Conservation (phyloP, 1,284 basidiomycete species). For the Heliocybe sulcata region DNA sequence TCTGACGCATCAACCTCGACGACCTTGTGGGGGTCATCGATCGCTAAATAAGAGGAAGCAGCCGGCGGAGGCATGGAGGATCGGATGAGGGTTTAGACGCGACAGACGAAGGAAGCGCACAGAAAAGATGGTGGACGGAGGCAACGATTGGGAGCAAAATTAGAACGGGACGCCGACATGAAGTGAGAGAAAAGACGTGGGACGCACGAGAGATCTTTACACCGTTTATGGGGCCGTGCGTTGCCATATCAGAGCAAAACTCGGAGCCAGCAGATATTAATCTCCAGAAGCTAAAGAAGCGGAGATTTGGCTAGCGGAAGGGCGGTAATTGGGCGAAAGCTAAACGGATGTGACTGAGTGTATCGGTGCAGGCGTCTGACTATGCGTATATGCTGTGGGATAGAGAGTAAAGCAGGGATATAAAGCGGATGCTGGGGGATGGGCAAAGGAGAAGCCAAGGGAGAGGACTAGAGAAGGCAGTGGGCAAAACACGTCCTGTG, state of each 20-base stretch:
- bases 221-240: constrained; percentile 82
- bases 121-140: constrained; percentile 6
- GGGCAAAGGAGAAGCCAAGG: constrained; percentile 2
- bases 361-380: background rate
- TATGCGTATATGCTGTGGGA: background rate
- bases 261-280: constrained; percentile 5
- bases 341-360: background rate
- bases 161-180: background rate
- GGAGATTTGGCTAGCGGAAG: background rate
- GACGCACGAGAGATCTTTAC: constrained; percentile 82
- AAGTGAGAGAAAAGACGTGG: constrained; percentile 18
- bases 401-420: background rate
- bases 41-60: constrained; percentile 35
- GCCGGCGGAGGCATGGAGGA: constrained; percentile 16
- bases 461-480: constrained; percentile 5
- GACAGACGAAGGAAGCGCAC: constrained; percentile 9
- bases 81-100: constrained; percentile 22
- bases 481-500: constrained; percentile 1
- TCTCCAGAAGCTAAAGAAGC: background rate
- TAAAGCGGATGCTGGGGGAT: background rate
- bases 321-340: background rate
- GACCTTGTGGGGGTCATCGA: constrained; percentile 93
- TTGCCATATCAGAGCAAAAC: constrained; percentile 40
- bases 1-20: constrained; percentile 94
- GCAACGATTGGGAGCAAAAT: background rate